Base-by-base conservation (phyloP, 768 basidiomycete genomes). In the Tylopilus felleus region DNA sequence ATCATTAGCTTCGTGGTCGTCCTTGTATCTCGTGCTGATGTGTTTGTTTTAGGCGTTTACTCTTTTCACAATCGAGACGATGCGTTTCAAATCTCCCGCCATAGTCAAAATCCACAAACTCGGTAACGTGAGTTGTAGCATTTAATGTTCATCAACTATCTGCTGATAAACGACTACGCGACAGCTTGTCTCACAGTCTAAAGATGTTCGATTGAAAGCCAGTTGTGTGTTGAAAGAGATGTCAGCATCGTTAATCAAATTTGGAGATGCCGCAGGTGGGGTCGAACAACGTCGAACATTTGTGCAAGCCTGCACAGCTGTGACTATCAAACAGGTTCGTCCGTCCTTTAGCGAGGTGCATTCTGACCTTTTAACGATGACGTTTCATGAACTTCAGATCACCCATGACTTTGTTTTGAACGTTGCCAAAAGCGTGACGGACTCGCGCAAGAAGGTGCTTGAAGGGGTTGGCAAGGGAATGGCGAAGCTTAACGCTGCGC, bases 391-490 rank as follows among this genome's bases (percentile, higher is more conserved):
- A 42, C 31, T n/a, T 19, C 56, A 89, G 85, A 74, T 88, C 44
- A 81, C 83, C 55, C 77, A 80, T 28, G 88, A 89, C 52, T 86
- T 85, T 60, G 74, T 84, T 42, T 67, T 81, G 52, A 75, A 75
- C 21, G 69, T 86, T 25, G 81, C 80, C 13, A 89, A 87, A 73
- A 86, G 75, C 61, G 69, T 86, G 36, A 79, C 76, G 7, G 89
- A 93, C 25, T 73, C 89, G 4, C 83, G 85, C 39, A 88, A 81
- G 67, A 88, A 83, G 68, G 80, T 86, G 8, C 68, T 83, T 21
- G 88, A 88, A 51, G 89, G 88, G 25, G 73, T 85, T 39, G 84
- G 81, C 27, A 90, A 86, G 64, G 89, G 90, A 17, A 75, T 88
- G 51, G 62, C 68, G n/a, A 82, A 81, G 47, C 67, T 86, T 43